phyloP scores from a whole-genome alignment of 2,329 filamentous ascomycete genomes.

The Talaromyces amestolkiae region DNA sequence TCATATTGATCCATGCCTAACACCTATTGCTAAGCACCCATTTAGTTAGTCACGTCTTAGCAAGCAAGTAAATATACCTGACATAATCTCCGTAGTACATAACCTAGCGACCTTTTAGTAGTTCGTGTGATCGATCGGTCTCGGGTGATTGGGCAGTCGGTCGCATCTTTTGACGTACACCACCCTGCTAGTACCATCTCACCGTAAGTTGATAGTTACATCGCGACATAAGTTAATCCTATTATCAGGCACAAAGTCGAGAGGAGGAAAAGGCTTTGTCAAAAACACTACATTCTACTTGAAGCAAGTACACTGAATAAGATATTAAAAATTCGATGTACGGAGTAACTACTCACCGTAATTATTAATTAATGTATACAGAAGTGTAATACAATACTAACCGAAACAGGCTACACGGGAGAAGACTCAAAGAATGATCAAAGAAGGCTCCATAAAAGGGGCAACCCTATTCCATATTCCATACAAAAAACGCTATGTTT shows the following conservation, averaged over 20 bases:
- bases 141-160: not conserved
- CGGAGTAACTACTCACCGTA: not conserved
- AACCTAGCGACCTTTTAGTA: not conserved
- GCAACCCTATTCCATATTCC: not conserved
- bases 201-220: not conserved
- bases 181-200: not conserved
- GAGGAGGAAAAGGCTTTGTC: not conserved
- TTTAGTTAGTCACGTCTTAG: not conserved
- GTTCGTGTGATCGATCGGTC: not conserved
- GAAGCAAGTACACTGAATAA: not conserved
- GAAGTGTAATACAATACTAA: constrained; percentile 4
- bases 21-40: not conserved
- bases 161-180: not conserved
- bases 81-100: constrained; percentile 3
- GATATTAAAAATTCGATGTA: too few relatives aligned
- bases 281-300: not conserved
- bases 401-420: constrained; percentile 9
- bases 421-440: constrained; percentile 12
- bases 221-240: not conserved
- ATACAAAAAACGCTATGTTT: not conserved
- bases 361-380: not conserved
- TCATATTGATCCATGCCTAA: not conserved
- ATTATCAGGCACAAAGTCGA: not conserved
- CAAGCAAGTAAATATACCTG: not conserved
- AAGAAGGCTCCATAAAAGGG: constrained; percentile 13